phyloP scores from a whole-genome alignment of 2,329 filamentous ascomycete species.

The Alternaria viburni region DNA sequence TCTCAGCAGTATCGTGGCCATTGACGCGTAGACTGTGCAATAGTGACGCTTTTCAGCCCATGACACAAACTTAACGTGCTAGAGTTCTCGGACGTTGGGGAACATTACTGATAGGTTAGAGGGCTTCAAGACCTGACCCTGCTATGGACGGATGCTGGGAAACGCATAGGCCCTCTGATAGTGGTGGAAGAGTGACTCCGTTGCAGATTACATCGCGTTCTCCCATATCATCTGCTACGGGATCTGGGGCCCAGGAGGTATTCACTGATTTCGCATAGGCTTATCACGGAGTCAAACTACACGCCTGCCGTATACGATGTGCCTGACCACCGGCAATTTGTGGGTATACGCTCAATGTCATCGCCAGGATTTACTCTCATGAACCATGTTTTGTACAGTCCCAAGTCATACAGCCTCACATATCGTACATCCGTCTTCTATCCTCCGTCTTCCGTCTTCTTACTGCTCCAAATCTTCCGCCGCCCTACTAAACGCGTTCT shows the following conservation, averaged over 20 bases:
- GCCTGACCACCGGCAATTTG: accelerated
- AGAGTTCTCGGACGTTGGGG: not conserved
- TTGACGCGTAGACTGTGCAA: not conserved
- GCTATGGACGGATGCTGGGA: too few relatives aligned
- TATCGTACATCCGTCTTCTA: not conserved
- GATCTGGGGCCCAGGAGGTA: not conserved
- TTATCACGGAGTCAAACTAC: not conserved
- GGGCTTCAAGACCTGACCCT: too few relatives aligned
- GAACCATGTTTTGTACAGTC: not conserved
- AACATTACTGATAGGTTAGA: not conserved
- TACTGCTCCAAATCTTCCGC: constrained; percentile 11
- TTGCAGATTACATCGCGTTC: not conserved
- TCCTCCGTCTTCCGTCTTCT: not conserved
- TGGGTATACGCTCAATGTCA: not conserved
- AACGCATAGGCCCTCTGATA: too few relatives aligned
- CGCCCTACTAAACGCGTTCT: constrained; percentile 31
- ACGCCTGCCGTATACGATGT: not conserved
- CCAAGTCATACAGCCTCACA: not conserved
- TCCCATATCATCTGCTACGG: not conserved
- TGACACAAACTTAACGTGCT: not conserved
- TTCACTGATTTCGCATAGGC: accelerated
- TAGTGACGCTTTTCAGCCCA: not conserved
- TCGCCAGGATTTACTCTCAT: not conserved
- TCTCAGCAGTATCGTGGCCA: not conserved
- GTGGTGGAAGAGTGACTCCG: not conserved